phyloP scores from a whole-genome alignment of 176 grass and related monocot species.

The Oryza meyeriana region DNA sequence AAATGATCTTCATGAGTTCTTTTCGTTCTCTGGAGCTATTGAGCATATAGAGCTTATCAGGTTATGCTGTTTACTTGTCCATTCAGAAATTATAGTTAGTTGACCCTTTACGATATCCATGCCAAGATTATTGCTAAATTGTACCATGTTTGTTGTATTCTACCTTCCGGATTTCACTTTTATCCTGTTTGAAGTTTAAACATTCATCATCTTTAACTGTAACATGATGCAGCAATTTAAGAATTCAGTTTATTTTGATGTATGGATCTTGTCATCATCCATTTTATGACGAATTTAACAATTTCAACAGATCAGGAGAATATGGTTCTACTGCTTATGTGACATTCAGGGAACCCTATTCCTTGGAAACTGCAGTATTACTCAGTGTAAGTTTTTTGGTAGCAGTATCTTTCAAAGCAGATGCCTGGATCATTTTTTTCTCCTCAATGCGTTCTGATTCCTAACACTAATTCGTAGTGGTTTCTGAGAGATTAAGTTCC shows the following conservation, averaged over 20 bases:
- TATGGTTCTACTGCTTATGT: constrained; percentile 91
- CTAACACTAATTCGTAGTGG: neutral
- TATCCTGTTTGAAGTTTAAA: neutral
- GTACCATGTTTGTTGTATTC: constrained; percentile 6
- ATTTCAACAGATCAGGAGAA: constrained; percentile 58
- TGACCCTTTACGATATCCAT: neutral
- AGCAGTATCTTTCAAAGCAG: neutral
- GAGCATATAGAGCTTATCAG: constrained; percentile 93
- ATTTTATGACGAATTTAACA: constrained; percentile 31
- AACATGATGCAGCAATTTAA: neutral
- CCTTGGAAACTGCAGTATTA: constrained; percentile 94
- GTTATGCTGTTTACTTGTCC: constrained; percentile 20
- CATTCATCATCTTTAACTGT: neutral
- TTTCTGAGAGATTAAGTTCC: neutral
- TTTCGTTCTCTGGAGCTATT: constrained; percentile 94
- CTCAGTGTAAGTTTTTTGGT: constrained; percentile 62
- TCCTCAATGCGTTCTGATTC: neutral
- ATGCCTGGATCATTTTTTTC: constrained; percentile 5
- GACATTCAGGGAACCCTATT: constrained; percentile 86
- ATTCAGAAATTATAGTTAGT: neutral
- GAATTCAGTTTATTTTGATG: neutral
- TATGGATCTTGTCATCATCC: neutral
- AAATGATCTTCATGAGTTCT: constrained; percentile 82
- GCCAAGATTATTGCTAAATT: neutral
- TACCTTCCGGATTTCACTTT: neutral